A percentile compares a stretch with the other conserved stretches of the same genome.
Conservation (phyloP, 169 alveolate species). For the Cryptosporidium muris region DNA sequence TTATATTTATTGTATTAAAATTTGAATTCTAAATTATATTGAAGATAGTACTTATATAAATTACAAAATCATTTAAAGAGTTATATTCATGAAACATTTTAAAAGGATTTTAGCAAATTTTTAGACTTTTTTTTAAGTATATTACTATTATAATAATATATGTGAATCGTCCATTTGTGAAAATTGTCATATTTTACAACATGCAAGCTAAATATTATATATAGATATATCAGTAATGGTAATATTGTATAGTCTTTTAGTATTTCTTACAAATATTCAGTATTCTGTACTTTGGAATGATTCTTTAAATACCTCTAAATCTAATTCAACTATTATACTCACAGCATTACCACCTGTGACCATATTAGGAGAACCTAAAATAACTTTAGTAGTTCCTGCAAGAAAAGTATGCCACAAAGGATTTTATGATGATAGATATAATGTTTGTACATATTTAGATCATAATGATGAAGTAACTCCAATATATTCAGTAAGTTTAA, state of each 20-base stretch:
- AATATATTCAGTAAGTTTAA: constrained; percentile 43
- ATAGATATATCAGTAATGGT: not conserved
- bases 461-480: constrained; percentile 67
- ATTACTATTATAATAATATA: too few relatives aligned
- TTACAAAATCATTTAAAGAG: too few relatives aligned
- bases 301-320: not conserved
- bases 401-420: constrained; percentile 67
- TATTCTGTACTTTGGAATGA: not conserved
- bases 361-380: constrained; percentile 37
- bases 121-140: too few relatives aligned
- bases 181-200: too few relatives aligned
- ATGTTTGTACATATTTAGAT: constrained; percentile 59
- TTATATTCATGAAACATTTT: too few relatives aligned
- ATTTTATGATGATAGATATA: constrained; percentile 42
- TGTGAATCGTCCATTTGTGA: too few relatives aligned
- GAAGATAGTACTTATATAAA: too few relatives aligned
- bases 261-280: too few relatives aligned
- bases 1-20: too few relatives aligned
- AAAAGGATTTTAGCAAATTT: too few relatives aligned
- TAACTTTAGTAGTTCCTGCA: constrained; percentile 48
- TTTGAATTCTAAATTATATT: too few relatives aligned
- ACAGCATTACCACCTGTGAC: constrained; percentile 63
- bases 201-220: not conserved
- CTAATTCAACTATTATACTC: constrained; percentile 11
- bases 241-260: not conserved